Percentiles rank a stretch among this genome's conserved stretches.
phyloP scores from a whole-genome alignment of 2,329 filamentous ascomycete genomes.

The Ceratocystis ficicola region DNA sequence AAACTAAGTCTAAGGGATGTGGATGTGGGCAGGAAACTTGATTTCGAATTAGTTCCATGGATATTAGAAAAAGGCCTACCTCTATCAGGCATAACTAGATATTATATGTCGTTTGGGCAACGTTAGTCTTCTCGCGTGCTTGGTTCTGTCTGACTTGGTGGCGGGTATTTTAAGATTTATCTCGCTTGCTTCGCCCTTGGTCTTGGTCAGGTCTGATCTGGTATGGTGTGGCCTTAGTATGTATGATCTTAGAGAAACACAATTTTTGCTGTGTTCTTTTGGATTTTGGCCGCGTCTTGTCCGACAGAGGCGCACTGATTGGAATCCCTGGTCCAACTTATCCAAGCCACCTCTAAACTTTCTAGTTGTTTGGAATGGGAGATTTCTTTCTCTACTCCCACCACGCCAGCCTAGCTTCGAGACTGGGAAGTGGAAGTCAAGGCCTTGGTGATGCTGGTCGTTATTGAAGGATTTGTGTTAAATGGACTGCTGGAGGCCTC shows the following conservation, averaged over 20 bases:
- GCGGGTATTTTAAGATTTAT: not conserved
- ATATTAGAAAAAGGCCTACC: slow-evolving; percentile 4
- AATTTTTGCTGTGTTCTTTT: slow-evolving; percentile 11
- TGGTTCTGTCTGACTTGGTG: not conserved
- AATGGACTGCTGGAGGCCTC: not conserved
- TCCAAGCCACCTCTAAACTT: slow-evolving; percentile 7
- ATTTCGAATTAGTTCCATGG: not conserved
- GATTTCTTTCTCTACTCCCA: slow-evolving; percentile 6
- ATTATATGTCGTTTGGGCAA: slow-evolving; percentile 1
- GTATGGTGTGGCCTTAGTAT: slow-evolving; percentile 9
- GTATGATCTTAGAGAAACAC: slow-evolving; percentile 11
- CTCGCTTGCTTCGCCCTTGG: not conserved
- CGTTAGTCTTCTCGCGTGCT: not conserved
- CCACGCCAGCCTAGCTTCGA: not conserved
- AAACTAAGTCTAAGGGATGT: not conserved
- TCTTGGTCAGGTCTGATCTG: not conserved
- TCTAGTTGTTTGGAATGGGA: not conserved
- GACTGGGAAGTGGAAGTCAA: not conserved
- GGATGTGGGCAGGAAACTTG: not conserved
- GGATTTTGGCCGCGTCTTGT: slow-evolving; percentile 17
- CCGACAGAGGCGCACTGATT: slow-evolving; percentile 16
- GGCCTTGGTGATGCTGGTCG: not conserved
- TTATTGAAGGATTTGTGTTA: not conserved
- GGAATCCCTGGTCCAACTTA: slow-evolving; percentile 13
- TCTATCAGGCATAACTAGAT: slow-evolving; percentile 15